Evolutionary conservation across 2,329 filamentous ascomycete species (phyloP), one percentile per base, ranked within the genome.

Genomic region (Talaromyces verruculosus): DNA sequence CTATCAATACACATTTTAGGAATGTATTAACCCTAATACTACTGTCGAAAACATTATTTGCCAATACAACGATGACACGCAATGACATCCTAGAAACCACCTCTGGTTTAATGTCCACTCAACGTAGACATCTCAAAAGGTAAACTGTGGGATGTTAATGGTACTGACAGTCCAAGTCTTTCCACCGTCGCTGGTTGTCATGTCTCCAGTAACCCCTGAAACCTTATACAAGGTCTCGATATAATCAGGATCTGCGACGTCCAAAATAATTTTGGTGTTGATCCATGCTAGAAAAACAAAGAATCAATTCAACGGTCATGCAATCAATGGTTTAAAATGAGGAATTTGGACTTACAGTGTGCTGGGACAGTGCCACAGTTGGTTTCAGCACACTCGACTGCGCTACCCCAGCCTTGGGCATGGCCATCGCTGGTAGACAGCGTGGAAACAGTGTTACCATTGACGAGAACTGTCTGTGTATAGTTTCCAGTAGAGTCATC

Each of bases 361-460:
- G 77, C 76, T 28, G 73, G 71, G 37, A 81, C 72, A 41, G 75
- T 80, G 19, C 80, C 79, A 69, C 80, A 81, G 65, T 80, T 73
- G 5, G 72, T 68, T 45, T 71, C 74, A 1, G 75, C 76, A 57
- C 80, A 81, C 66, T 82, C 75, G 65, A 82, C 77, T 0, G 80
- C 75, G 45, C 76, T 79, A 1, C 80, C 81, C 75, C 79, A 82
- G 68, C 80, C 80, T 72, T 77, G 69, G 3, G 80, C 80, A 7
- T 79, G 69, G 28, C 76, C 80, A 66, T 78, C 77, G 62, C 74
- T 79, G 58, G 82, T 84, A 1, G 81, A 83, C 2, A 84, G 76
- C 0, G 76, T 81, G 0, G 79, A 80, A 35, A 83, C 75, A 19
- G 72, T 67, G 28, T 70, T 69, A 55, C 74, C 77, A 65, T 81